These are phyloP conservation scores for Taphrina betulina DNA, from an alignment of 1,139 yeast species.

Conservation along the genomic window DNA sequence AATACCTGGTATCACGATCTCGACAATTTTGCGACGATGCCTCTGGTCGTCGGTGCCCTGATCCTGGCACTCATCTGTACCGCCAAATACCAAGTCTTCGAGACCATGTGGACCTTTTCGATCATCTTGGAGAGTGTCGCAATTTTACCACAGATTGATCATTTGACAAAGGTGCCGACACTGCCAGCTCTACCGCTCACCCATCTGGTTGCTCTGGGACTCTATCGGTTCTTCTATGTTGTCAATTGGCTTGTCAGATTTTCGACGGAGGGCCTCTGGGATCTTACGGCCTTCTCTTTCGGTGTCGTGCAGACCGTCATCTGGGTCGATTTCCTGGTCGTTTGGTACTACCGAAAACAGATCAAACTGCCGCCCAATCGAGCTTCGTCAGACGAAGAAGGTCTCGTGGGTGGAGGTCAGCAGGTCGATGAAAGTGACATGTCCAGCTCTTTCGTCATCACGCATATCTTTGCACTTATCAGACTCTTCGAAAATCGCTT, in stretches of 20 bases:
- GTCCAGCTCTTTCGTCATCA: slow-evolving; percentile 27
- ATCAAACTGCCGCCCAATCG: slow-evolving; percentile 23
- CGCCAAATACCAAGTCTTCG: slow-evolving; percentile 55
- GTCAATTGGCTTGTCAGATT: slow-evolving; percentile 95
- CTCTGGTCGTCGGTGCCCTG: slow-evolving; percentile 63
- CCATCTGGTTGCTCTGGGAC: slow-evolving; percentile 91
- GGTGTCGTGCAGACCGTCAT: slow-evolving; percentile 82
- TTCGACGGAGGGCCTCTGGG: slow-evolving; percentile 63
- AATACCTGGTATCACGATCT: slow-evolving; percentile 50
- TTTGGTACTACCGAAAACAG: slow-evolving; percentile 46
- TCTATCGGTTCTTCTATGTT: slow-evolving; percentile 81
- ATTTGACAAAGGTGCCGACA: slow-evolving; percentile 85
- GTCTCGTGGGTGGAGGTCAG: slow-evolving; percentile 1
- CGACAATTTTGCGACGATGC: slow-evolving; percentile 76
- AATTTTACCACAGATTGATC: slow-evolving; percentile 84
- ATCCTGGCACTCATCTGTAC: slow-evolving; percentile 66
- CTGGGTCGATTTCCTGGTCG: slow-evolving; percentile 91
- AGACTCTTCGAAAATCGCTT: slow-evolving; percentile 11
- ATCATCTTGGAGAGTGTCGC: slow-evolving; percentile 89
- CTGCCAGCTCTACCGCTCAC: slow-evolving; percentile 89
- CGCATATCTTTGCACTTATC: slow-evolving; percentile 19
- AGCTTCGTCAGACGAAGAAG: not conserved
- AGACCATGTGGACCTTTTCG: slow-evolving; percentile 65
- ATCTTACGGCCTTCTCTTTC: slow-evolving; percentile 67
- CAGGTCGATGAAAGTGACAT: slow-evolving; percentile 21